Base-by-base conservation (phyloP, 169 alveolate genomes). In the Plasmodium vivax region DNA sequence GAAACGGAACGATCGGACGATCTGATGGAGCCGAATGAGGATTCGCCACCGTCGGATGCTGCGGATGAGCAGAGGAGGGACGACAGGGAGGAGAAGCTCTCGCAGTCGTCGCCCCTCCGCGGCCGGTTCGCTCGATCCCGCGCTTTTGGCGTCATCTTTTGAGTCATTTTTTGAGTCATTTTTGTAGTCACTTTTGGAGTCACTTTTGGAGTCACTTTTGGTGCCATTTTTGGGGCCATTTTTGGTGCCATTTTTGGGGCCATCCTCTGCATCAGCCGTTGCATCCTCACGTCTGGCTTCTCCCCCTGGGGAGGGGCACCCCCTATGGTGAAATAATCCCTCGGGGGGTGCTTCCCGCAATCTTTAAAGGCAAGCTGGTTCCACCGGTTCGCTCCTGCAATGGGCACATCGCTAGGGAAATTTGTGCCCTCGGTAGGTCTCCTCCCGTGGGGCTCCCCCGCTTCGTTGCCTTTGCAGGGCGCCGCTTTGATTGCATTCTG, bases 1-100 rank as follows among this genome's bases (percentile, higher is more conserved):
- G 92, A 84, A 8, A 84, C 9, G 6, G 83, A 84, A 2, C 32
- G 30, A 16, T 36, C 74, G n/a, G 92, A 84, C 1, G 92, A 41
- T 41, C 23, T 71, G 47, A 36, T 43, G 2, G 92, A 41, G 19
- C 27, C 45, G 10, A 36, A 32, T 16, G 82, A 32, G 51, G 82
- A 16, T 1, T 77, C 73, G 4, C 23, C n/a, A 0, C 8, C 41
- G 30, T 23, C 82, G 6, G 41, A 19, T n/a, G 92, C 14, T 19
- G 34, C 30, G 77, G 90, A 82, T 1, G 92, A 19, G 16, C 32
- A 43, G 19, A 58, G 54, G 47, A 84, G 34, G 16, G 92, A 71
- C 27, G 92, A 84, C 19, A 47, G n/a, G 30, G 73, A 81, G 7
- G 85, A 81, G 7, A 47, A 27, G 58, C 43, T 75, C 62, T 16